phyloP scores from a whole-genome alignment of 192 early-diverging fungal species.

The Rhizoclosmatium sp. region DNA sequence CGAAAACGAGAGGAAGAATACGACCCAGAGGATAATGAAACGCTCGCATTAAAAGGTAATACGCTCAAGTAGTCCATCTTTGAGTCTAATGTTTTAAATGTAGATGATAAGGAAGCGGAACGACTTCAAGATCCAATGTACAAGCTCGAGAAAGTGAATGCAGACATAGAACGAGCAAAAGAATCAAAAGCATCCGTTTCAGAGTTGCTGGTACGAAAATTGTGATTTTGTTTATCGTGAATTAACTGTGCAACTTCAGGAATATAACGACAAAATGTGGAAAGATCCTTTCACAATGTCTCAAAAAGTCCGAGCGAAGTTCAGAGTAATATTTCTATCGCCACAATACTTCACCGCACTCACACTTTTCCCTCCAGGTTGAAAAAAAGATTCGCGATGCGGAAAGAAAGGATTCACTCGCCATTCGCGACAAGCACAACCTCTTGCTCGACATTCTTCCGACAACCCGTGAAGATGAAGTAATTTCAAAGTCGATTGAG shows the following conservation, averaged over 20 bases:
- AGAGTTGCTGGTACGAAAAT: conserved; percentile 56
- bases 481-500: conserved; percentile 58
- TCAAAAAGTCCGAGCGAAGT: conserved; percentile 72
- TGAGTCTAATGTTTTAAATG: neutral
- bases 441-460: conserved; percentile 68
- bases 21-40: conserved; percentile 70
- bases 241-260: conserved; percentile 18
- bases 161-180: conserved; percentile 59
- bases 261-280: conserved; percentile 77
- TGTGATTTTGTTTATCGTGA: neutral
- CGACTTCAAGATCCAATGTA: conserved; percentile 62
- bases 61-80: neutral
- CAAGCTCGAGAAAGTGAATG: conserved; percentile 66
- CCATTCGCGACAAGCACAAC: conserved; percentile 66
- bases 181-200: conserved; percentile 60
- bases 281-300: conserved; percentile 80
- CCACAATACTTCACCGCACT: neutral
- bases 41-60: conserved; percentile 66
- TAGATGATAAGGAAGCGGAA: conserved; percentile 59
- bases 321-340: conserved; percentile 51
- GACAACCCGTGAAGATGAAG: conserved; percentile 54
- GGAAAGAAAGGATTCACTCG: conserved; percentile 53
- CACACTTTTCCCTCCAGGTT: neutral
- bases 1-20: conserved; percentile 78
- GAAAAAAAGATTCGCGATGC: conserved; percentile 67